Base-by-base conservation (phyloP, 208 protist genomes). In the Strigomonas culicis region DNA sequence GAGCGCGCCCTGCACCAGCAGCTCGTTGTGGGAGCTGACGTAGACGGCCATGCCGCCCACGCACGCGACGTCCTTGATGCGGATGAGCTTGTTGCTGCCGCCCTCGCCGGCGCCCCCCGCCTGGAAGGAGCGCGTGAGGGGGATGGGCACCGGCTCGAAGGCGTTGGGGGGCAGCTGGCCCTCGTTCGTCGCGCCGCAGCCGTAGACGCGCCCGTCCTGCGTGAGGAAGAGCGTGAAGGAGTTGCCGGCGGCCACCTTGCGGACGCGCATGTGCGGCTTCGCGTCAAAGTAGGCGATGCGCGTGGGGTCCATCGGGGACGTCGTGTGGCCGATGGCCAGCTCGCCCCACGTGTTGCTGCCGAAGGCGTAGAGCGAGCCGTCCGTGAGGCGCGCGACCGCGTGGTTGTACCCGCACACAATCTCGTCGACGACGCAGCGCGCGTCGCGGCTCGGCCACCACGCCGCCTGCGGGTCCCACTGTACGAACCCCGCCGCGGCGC, bases 311-410 rank as follows among this genome's bases (percentile, higher is more conserved):
- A 87, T 79, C 11, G 85, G 81, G 13, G 81, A 80, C 41, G 76
- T 70, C 25, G 81, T 89, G 44, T 30, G 68, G 44, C 81, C 84
- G 64, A 86, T 80, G 21, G 79, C 80, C 21, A 92, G 70, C 55
- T 92, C 85, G 41, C 85, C 85, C 81, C 82, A 88, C 44, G 72
- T 86, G 68, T 92, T 92, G 73, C 79, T 82, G 17, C 85, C 85
- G 57, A 81, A 92, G 1, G 79, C 69, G 69, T 79, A 77, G 28
- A 88, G 69, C 4, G 59, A 60, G 22, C 81, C 85, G 50, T 68
- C 67, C 22, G 64, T 80, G 13, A 92, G 76, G 25, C 61, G 65
- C 25, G 76, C 49, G 41, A 88, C 53, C 0, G 76, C 58, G 64
- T 92, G 85, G 66, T 88, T 86, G 66, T 78, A 86, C 24, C 81